phyloP scores from a whole-genome alignment of 331 rosid species.

The Telfairia occidentalis region DNA sequence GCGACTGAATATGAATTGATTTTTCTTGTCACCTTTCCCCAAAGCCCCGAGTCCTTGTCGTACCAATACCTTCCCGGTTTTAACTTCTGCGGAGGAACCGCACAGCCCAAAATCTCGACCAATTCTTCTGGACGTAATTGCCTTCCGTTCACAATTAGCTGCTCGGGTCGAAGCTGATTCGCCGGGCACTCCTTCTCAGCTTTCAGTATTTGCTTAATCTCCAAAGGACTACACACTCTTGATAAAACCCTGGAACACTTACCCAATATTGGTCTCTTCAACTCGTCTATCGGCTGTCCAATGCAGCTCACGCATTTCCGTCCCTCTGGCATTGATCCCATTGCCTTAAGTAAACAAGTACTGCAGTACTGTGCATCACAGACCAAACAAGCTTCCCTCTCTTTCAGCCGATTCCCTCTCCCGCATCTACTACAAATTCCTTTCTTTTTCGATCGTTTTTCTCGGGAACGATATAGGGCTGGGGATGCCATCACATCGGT shows the following conservation, averaged over 20 bases:
- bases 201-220: constrained; percentile 75
- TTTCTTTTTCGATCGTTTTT: constrained; percentile 21
- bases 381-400: constrained; percentile 70
- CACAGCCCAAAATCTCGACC: constrained; percentile 69
- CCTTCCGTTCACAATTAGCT: constrained; percentile 64
- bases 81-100: constrained; percentile 61
- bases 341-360: constrained; percentile 70
- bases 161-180: constrained; percentile 79
- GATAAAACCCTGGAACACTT: constrained; percentile 65
- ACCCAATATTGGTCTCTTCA: constrained; percentile 50
- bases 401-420: constrained; percentile 60
- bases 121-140: constrained; percentile 63
- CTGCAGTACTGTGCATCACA: constrained; percentile 66
- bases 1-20: not conserved
- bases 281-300: constrained; percentile 62
- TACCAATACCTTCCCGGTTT: constrained; percentile 92
- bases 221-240: constrained; percentile 70
- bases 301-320: constrained; percentile 80
- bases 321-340: constrained; percentile 98
- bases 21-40: constrained; percentile 70
- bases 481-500: constrained; percentile 50
- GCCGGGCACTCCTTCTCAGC: constrained; percentile 75
- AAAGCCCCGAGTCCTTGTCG: constrained; percentile 83
- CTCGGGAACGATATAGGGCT: not conserved
- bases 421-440: constrained; percentile 65